Base-by-base conservation (phyloP, 495 filamentous ascomycete species). In the Rhypophila decipiens region DNA sequence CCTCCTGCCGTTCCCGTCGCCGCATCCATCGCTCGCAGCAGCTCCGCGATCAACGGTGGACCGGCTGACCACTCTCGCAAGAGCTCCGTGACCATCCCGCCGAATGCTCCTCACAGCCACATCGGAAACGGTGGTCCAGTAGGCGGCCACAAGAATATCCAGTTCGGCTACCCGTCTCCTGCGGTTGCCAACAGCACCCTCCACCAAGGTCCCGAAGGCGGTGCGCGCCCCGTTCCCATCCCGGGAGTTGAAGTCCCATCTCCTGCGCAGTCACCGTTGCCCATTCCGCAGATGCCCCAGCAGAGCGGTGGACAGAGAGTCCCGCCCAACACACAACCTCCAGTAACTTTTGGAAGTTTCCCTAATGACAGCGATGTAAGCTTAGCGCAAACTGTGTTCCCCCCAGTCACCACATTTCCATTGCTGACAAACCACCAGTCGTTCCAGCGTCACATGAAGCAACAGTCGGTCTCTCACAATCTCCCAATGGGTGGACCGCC, bases 261-360 rank as follows among this genome's bases (percentile, higher is more conserved):
- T 35, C 87, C 87, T 5, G 79, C 82, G 47, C 77, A 78, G 22
- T 95, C 90, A 12, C 90, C 90, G 2, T 88, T 85, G 18, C 90
- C 90, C 5, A 96, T 96, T 44, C 90, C 90, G 17, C 85, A 87
- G 64, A 50, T 58, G n/a, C 86, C 86, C 39, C 78, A 86, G 31
- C 84, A 85, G 31, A 94, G 88, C 65, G 89, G 89, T 58, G 88
- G 88, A 56, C 77, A 86, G 65, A 88, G 87, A 36, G 85, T 85
- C 23, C 86, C 86, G 10, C 77, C 76, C 38, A 75, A 85, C 53
- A 79, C 83, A 51, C 74, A 74, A 48, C 79, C 82, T 54, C 72
- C 73, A 55, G 60, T 86, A 45, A 88, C 78, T 53, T 96, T 96
- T 71, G 90, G 90, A 49, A 90, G 85, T 64, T 81, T 90, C 49